Evolutionary conservation across 805 yeast genomes (phyloP), one percentile per base, ranked within the genome.

Genomic region (Lachancea waltii): DNA sequence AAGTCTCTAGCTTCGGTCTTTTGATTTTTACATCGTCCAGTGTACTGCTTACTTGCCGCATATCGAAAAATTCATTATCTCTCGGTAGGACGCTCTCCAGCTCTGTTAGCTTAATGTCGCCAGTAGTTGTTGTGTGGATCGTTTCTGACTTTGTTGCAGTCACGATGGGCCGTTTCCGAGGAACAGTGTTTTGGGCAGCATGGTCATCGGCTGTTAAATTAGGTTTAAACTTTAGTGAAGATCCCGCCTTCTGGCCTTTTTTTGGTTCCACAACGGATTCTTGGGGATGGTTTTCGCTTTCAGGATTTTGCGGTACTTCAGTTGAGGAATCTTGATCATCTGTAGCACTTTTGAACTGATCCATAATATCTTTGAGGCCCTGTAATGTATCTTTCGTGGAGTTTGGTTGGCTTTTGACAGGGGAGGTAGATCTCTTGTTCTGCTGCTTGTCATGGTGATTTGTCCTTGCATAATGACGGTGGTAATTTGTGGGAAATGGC

Each of bases 381-480:
- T 29, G 46, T 22, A 40, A 34, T 8, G 36, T 30, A n/a, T 34
- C 44, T 14, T 45, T 22, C 15, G 36, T 28, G 7, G 46, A 22
- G 5, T 43, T 46, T n/a, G 55, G 53, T 7, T 40, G 37, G n/a
- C 34, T 38, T 34, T 53, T 55, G 3, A 50, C 39, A 7, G 58
- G 60, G 5, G 60, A 54, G 11, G 39, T 30, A 3, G 60, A 52
- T 21, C 56, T 41, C 35, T 50, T 42, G 4, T 29, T 30, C 9
- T 41, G 46, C 25, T 40, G 42, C 26, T 39, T 45, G 18, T 42
- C 45, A 21, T 43, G 49, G 23, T 43, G 47, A 42, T 43, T 51
- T 10, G 46, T 47, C 28, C 59, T 46, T 5, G 56, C 49, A 28
- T 47, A 48, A 25, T 52, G 56, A 5, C 58, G 43, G 18, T 46